Evolutionary conservation across 441 rosid species (phyloP), one percentile per base, ranked within the genome.

Genomic region (California macrophylla): DNA sequence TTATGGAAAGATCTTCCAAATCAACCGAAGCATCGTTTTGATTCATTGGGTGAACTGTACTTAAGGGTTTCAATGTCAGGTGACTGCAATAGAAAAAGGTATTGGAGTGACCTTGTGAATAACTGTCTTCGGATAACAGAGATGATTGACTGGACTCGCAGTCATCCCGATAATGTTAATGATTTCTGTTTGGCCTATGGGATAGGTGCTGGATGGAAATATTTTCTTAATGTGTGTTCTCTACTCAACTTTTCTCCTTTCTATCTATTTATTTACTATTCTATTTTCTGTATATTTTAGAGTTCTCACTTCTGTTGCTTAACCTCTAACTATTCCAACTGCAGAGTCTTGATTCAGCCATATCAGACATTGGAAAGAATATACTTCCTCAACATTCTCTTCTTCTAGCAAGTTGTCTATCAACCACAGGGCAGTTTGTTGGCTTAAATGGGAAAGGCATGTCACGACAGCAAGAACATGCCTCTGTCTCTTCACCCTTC

Each of bases 391-490:
- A 91, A 73, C 98, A 95, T 78, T 75, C 89, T 85, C 77, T 73
- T 70, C 86, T 95, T 66, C 84, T 75, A 30, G 97, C 98, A 50
- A 85, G 84, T 78, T 77, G 82, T 69, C 81, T 92, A 71, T 95
- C 98, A 54, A 80, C 80, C 47, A 85, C 96, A 0, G 98, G 99
- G 73, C 96, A 93, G 79, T 93, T 96, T 83, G 96, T 91, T 29
- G 84, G 96, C 67, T 80, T 96, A 64, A 91, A 85, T 74, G 80
- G 92, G 0, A 89, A 80, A 79, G 99, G 99, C 64, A 74, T 88
- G 82, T 76, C 84, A 75, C 77, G 70, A 69, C 96, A 87, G 79
- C 83, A 90, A 72, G 89, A 87, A 62, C 80, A 71, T 25, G 86
- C 89, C 52, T 87, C 89, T 40, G 82, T 82, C 0, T 62, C 83